phyloP scores from a whole-genome alignment of 306 rosid genomes.

The Parietaria judaica region DNA sequence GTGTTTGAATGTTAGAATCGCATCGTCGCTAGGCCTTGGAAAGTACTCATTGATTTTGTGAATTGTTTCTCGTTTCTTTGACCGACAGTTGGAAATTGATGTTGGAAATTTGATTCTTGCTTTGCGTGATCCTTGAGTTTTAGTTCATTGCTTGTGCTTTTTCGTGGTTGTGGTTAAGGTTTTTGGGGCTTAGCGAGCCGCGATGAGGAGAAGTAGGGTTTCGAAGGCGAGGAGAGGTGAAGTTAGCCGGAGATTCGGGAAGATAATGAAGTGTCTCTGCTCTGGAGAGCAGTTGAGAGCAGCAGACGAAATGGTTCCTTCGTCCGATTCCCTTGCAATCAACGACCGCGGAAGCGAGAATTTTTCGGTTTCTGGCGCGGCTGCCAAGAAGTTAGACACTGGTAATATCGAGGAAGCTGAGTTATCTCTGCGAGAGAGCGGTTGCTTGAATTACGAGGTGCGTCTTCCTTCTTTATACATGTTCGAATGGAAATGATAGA shows the following conservation, averaged over 20 bases:
- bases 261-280: conserved; percentile 58
- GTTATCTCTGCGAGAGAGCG: conserved; percentile 70
- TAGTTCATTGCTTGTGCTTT: conserved; percentile 13
- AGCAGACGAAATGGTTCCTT: conserved; percentile 34
- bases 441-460: conserved; percentile 85
- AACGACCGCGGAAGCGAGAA: conserved; percentile 31
- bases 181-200: conserved; percentile 26
- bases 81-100: conserved; percentile 3
- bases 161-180: conserved; percentile 31
- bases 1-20: conserved; percentile 3
- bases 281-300: conserved; percentile 41
- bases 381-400: conserved; percentile 35
- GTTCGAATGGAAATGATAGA: background rate
- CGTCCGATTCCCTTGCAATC: conserved; percentile 39
- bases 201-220: conserved; percentile 31
- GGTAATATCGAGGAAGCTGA: conserved; percentile 89
- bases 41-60: conserved; percentile 13
- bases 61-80: conserved; percentile 17
- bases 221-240: conserved; percentile 28
- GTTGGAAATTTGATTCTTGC: conserved; percentile 3
- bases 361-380: conserved; percentile 29
- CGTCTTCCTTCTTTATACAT: conserved; percentile 8
- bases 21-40: conserved; percentile 8
- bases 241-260: conserved; percentile 28
- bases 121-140: conserved; percentile 6